Evolutionary conservation across 441 rosid species (phyloP).

Genomic region (Erysimum cheiri): DNA sequence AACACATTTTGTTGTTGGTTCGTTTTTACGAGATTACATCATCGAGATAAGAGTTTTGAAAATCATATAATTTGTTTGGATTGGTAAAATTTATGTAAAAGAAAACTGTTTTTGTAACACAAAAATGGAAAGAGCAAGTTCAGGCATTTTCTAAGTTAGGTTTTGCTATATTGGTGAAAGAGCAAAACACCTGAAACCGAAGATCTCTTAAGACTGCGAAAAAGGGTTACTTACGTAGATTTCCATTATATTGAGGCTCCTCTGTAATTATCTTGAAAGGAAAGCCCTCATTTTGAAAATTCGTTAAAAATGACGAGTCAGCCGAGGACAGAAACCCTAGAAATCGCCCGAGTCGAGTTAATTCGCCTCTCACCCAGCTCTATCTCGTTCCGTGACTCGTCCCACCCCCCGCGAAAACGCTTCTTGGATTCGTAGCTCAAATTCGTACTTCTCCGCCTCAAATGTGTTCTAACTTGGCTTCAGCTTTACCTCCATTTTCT

Average conservation of each 20-base stretch:
- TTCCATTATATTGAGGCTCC: background rate
- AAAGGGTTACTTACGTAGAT: background rate
- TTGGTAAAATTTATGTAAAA: constrained; percentile 1
- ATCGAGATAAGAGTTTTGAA: background rate
- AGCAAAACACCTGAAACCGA: background rate
- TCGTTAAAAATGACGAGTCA: constrained; percentile 37
- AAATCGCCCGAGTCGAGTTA: constrained; percentile 56
- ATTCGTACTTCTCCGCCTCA: background rate
- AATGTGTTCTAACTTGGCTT: constrained; percentile 22
- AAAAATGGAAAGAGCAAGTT: constrained; percentile 31
- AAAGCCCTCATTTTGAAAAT: constrained; percentile 30
- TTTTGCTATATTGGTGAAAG: constrained; percentile 31
- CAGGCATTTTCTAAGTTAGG: constrained; percentile 10
- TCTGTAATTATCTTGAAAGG: background rate
- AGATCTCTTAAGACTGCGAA: background rate
- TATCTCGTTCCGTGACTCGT: constrained; percentile 50
- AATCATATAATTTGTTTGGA: background rate
- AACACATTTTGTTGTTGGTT: background rate
- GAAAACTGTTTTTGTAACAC: constrained; percentile 5
- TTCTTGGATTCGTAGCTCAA: constrained; percentile 32
- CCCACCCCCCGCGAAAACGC: constrained; percentile 18
- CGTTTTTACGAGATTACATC: background rate
- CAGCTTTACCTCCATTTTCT: constrained; percentile 14
- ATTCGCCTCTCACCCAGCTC: constrained; percentile 39
- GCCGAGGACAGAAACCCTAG: constrained; percentile 44